These are phyloP conservation scores for Lactarius psammicola DNA, from an alignment of 768 basidiomycete genomes.

Conservation along the genomic window DNA sequence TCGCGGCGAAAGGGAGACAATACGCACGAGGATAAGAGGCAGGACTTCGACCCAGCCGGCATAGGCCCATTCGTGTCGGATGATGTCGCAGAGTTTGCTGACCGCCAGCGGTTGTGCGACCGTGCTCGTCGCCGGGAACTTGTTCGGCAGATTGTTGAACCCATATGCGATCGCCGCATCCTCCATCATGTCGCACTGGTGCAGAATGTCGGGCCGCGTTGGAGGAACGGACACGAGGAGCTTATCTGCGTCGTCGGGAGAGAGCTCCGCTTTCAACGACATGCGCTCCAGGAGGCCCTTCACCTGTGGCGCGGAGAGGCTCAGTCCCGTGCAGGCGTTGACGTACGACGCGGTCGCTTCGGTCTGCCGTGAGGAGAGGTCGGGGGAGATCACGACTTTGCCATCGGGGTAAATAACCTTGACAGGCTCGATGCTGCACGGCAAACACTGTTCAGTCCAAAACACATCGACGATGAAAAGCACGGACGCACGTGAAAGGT, in stretches of 20 bases:
- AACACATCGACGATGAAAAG: slow-evolving; percentile 2
- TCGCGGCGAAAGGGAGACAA: no score
- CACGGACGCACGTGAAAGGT: slow-evolving; percentile 79
- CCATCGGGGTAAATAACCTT: slow-evolving; percentile 81
- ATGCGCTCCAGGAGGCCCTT: slow-evolving; percentile 76
- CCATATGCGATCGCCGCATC: slow-evolving; percentile 98
- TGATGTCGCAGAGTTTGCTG: slow-evolving; percentile 84
- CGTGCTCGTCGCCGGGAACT: slow-evolving; percentile 91
- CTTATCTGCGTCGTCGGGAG: slow-evolving; percentile 57
- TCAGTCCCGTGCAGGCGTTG: slow-evolving; percentile 92
- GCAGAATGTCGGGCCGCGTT: slow-evolving; percentile 97
- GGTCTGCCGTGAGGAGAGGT: slow-evolving; percentile 70
- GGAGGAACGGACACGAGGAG: slow-evolving; percentile 78
- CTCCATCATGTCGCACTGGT: slow-evolving; percentile 98
- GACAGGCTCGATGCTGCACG: slow-evolving; percentile 85
- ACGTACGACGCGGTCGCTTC: slow-evolving; percentile 85
- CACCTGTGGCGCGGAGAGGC: slow-evolving; percentile 62
- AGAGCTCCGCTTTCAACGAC: slow-evolving; percentile 63
- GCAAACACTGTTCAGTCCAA: not conserved
- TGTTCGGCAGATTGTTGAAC: slow-evolving; percentile 92
- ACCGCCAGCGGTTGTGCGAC: slow-evolving; percentile 90
- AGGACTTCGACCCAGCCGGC: slow-evolving; percentile 96
- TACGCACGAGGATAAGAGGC: slow-evolving; percentile 86
- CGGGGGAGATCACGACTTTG: slow-evolving; percentile 70
- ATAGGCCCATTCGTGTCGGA: slow-evolving; percentile 88